These are phyloP conservation scores for Kwoniella newhampshirensis DNA, from an alignment of 768 basidiomycete species.

Conservation along the genomic window DNA sequence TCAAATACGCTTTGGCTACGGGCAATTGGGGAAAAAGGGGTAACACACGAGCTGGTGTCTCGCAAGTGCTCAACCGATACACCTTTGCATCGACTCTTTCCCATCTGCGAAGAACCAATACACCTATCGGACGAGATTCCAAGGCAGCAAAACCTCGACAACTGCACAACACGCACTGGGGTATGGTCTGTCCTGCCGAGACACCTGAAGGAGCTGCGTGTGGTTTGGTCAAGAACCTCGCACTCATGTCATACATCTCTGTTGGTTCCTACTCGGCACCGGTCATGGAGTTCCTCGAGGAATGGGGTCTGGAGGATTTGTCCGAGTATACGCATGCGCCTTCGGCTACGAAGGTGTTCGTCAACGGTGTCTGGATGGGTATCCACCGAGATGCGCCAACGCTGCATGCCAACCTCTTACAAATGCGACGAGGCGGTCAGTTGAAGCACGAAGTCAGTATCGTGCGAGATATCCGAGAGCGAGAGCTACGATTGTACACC, in stretches of 20 bases:
- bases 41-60: constrained; percentile 96
- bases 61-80: constrained; percentile 96
- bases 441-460: constrained; percentile 95
- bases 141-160: constrained; percentile 99
- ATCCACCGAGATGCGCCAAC: constrained; percentile 93
- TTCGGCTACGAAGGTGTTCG: constrained; percentile 87
- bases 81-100: constrained; percentile 98
- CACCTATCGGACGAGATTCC: constrained; percentile 94
- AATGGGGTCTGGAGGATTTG: constrained; percentile 94
- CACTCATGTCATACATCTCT: constrained; percentile 96
- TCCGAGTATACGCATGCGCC: constrained; percentile 86
- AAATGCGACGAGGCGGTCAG: constrained; percentile 87
- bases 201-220: constrained; percentile 99
- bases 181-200: constrained; percentile 99
- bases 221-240: constrained; percentile 96
- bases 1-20: constrained; percentile 95
- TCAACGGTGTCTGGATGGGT: constrained; percentile 99
- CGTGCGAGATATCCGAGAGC: constrained; percentile 94
- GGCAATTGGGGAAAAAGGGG: constrained; percentile 99
- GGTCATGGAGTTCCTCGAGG: constrained; percentile 96
- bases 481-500: constrained; percentile 89
- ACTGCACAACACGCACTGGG: constrained; percentile 99
- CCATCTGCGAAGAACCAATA: constrained; percentile 96
- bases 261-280: constrained; percentile 94
- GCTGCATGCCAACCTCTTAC: constrained; percentile 88